These are phyloP conservation scores for Geranium brycei DNA, from an alignment of 345 rosid species.

Conservation along the genomic window DNA sequence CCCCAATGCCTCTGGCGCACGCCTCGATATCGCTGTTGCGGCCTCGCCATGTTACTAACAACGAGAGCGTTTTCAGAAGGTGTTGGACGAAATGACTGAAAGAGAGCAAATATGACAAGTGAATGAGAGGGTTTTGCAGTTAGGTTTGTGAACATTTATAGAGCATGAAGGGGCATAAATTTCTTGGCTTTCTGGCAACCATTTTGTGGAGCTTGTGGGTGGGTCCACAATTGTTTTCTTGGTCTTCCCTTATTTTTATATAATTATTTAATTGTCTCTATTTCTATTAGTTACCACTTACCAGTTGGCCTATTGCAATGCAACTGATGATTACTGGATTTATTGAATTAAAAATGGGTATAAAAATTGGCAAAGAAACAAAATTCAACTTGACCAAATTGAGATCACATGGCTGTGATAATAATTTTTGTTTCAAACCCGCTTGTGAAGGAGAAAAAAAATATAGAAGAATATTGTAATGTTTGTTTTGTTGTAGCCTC, in stretches of 20 bases:
- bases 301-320: slow-evolving; percentile 31
- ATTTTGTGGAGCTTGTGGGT: slow-evolving; percentile 19
- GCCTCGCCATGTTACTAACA: slow-evolving; percentile 55
- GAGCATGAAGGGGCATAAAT: slow-evolving; percentile 15
- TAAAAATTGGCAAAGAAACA: slow-evolving; percentile 14
- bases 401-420: slow-evolving; percentile 30
- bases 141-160: slow-evolving; percentile 18
- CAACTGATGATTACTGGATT: slow-evolving; percentile 18
- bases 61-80: too few species aligned
- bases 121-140: slow-evolving; percentile 42
- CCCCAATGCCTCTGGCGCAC: slow-evolving; percentile 99
- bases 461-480: slow-evolving; percentile 1
- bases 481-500: slow-evolving; percentile 8
- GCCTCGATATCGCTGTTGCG: slow-evolving; percentile 89
- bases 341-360: slow-evolving; percentile 16
- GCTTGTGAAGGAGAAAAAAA: background rate
- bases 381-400: slow-evolving; percentile 13
- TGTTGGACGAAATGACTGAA: too few species aligned
- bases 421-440: background rate
- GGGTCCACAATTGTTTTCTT: slow-evolving; percentile 35
- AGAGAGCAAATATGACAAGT: too few species aligned
- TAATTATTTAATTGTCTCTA: background rate
- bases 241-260: slow-evolving; percentile 3
- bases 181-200: slow-evolving; percentile 48
- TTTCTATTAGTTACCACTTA: slow-evolving; percentile 6